phyloP scores from a whole-genome alignment of 179 eudicot genomes.

The Spinacia oleracea region DNA sequence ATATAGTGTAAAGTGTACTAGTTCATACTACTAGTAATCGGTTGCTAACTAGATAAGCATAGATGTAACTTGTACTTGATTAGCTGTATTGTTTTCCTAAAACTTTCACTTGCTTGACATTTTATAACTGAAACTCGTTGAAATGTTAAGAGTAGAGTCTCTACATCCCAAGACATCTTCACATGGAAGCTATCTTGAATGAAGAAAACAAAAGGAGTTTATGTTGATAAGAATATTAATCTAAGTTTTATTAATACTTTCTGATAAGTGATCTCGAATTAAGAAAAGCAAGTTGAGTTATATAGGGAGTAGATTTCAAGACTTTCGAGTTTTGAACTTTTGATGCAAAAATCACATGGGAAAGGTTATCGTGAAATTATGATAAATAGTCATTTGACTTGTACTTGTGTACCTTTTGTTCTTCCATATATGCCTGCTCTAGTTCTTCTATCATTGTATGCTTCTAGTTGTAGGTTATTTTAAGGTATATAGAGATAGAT shows the following conservation, averaged over 20 bases:
- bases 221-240: neutral
- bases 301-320: neutral
- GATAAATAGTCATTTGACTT: neutral
- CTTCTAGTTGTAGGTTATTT: neutral
- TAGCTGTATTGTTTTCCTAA: no score
- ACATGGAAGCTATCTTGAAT: conserved; percentile 8
- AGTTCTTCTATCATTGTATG: neutral
- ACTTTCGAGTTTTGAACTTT: neutral
- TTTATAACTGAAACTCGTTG: no score
- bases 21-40: no score
- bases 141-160: neutral
- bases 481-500: neutral
- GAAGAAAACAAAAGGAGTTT: neutral
- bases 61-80: no score
- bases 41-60: no score
- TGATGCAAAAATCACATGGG: conserved; percentile 6
- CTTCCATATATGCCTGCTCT: neutral
- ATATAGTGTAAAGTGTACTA: no score
- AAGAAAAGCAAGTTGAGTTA: neutral
- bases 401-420: neutral
- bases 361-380: no score
- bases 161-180: conserved; percentile 20
- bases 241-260: neutral
- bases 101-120: no score
- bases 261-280: neutral